phyloP scores from a whole-genome alignment of 2,329 filamentous ascomycete genomes.

The Claviceps quebecensis region DNA sequence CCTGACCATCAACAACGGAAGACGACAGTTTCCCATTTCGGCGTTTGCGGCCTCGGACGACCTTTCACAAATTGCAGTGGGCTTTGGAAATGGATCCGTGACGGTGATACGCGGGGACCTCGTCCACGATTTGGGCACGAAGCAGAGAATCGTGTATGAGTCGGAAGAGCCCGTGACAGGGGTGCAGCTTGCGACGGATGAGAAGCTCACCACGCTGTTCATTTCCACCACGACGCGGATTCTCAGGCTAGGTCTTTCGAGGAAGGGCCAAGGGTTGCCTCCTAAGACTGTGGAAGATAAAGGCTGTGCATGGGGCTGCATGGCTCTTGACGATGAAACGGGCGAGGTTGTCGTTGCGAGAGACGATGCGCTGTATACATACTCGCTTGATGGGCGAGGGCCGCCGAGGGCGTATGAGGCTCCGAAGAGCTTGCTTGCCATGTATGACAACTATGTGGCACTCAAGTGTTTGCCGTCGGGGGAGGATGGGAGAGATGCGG shows the following conservation, averaged over 20 bases:
- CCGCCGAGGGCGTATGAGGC: constrained; percentile 86
- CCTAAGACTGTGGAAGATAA: constrained; percentile 78
- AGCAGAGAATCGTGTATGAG: constrained; percentile 89
- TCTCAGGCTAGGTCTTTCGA: constrained; percentile 72
- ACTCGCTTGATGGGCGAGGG: constrained; percentile 70
- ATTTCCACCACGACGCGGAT: constrained; percentile 84
- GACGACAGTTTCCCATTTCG: constrained; percentile 87
- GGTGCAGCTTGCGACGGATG: constrained; percentile 57
- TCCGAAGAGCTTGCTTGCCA: constrained; percentile 66
- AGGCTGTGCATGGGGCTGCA: constrained; percentile 87
- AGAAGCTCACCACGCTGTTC: constrained; percentile 61
- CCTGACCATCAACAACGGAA: constrained; percentile 72
- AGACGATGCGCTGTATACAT: constrained; percentile 93
- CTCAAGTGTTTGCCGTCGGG: constrained; percentile 62
- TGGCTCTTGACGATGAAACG: constrained; percentile 68
- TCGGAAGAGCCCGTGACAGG: constrained; percentile 94
- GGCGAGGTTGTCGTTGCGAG: constrained; percentile 84
- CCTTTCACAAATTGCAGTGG: constrained; percentile 82
- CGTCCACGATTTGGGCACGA: constrained; percentile 86
- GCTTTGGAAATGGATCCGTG: constrained; percentile 90
- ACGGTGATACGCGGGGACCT: constrained; percentile 88
- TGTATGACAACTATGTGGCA: constrained; percentile 75
- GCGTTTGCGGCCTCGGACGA: constrained; percentile 81
- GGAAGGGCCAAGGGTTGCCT: constrained; percentile 77
- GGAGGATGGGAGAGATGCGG: constrained; percentile 39